Percentiles rank a stretch among this genome's conserved stretches.
Conservation (phyloP, 176 grass and related monocot species). For the Triticum monococcum region DNA sequence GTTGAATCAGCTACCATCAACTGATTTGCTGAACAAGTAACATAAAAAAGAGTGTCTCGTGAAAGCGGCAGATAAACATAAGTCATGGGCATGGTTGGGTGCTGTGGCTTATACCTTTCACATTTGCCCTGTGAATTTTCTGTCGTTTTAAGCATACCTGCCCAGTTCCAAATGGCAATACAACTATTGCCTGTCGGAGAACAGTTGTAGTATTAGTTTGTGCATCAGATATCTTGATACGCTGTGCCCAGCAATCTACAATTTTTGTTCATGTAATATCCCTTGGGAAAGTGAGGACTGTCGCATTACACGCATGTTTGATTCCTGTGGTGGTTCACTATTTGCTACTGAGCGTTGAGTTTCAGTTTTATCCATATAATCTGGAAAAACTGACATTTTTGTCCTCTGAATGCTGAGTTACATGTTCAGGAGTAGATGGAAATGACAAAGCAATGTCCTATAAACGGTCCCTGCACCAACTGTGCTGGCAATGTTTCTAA, state of each 20-base stretch:
- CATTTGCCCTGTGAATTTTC: conserved; percentile 12
- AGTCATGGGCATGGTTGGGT: neutral
- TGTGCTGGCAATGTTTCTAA: conserved; percentile 23
- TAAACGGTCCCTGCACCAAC: conserved; percentile 8
- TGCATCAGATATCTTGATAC: neutral
- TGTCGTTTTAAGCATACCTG: neutral
- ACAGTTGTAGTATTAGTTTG: neutral
- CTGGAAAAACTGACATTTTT: neutral
- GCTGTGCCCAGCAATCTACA: neutral
- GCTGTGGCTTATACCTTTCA: neutral
- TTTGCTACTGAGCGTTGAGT: neutral
- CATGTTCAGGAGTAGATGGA: conserved; percentile 1
- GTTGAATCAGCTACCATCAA: neutral
- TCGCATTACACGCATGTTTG: neutral
- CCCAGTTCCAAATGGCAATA: neutral
- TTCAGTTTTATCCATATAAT: neutral
- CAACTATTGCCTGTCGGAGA: neutral
- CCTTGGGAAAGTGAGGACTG: neutral
- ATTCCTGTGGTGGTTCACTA: neutral
- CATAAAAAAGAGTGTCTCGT: neutral
- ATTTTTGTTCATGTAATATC: neutral
- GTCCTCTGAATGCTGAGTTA: neutral
- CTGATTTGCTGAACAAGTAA: neutral
- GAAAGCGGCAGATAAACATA: neutral
- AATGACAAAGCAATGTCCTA: conserved; percentile 24